Conservation (phyloP, 2,329 filamentous ascomycete genomes). For the Xylaria sp. region DNA sequence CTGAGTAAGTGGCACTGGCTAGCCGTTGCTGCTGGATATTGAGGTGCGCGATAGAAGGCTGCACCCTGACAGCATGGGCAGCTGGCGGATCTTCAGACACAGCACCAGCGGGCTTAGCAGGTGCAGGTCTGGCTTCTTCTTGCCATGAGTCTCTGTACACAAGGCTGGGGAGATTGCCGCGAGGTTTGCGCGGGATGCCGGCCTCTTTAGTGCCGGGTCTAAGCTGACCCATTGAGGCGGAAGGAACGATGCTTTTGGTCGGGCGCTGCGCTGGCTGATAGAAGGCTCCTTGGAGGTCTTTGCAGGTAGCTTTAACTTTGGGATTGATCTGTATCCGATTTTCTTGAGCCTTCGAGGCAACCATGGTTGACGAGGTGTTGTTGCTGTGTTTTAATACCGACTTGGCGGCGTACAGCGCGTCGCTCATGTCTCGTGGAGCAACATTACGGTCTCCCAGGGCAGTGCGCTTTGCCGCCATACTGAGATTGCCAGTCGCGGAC, state of each 20-base stretch:
- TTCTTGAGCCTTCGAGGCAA: slow-evolving; percentile 50
- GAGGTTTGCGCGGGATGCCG: slow-evolving; percentile 1
- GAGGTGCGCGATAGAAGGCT: slow-evolving; percentile 12
- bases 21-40: slow-evolving; percentile 14
- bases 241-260: slow-evolving; percentile 32
- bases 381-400: slow-evolving; percentile 42
- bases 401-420: slow-evolving; percentile 33
- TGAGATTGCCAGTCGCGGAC: slow-evolving; percentile 60
- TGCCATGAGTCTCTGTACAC: slow-evolving; percentile 37
- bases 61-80: slow-evolving; percentile 8
- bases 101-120: slow-evolving; percentile 1
- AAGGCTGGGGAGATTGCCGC: slow-evolving; percentile 9
- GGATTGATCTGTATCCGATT: slow-evolving; percentile 42
- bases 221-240: slow-evolving; percentile 33
- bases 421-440: slow-evolving; percentile 49
- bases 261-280: slow-evolving; percentile 47
- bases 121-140: slow-evolving; percentile 2
- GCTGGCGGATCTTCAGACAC: slow-evolving; percentile 6
- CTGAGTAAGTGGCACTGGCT: background rate
- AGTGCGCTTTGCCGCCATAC: slow-evolving; percentile 73
- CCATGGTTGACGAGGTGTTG: slow-evolving; percentile 28
- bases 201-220: slow-evolving; percentile 8
- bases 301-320: slow-evolving; percentile 23
- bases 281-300: slow-evolving; percentile 43
- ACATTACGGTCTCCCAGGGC: slow-evolving; percentile 87